phyloP scores from a whole-genome alignment of 345 rosid species.

The Eucalyptus globulus region DNA sequence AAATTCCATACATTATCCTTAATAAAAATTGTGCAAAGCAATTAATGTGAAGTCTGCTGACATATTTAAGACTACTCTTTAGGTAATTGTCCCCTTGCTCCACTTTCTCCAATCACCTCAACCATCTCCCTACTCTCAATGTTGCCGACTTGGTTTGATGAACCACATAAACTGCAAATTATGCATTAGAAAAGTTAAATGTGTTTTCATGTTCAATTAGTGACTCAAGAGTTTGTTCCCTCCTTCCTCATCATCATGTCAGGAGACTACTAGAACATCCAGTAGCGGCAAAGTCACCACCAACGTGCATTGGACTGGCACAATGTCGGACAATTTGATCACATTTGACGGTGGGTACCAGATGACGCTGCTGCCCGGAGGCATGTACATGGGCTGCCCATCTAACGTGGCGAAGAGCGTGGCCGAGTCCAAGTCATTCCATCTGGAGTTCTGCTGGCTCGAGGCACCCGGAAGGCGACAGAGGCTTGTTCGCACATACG shows the following conservation, averaged over 20 bases:
- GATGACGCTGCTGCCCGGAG: conserved; percentile 62
- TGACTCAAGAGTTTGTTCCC: not conserved
- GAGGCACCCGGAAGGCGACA: conserved; percentile 62
- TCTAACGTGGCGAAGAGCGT: conserved; percentile 52
- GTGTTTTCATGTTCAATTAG: not conserved
- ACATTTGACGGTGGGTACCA: conserved; percentile 70
- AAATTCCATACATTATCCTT: not conserved
- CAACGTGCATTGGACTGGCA: conserved; percentile 60
- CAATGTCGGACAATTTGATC: conserved; percentile 35
- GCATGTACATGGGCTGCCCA: conserved; percentile 89
- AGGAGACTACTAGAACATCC: conserved; percentile 46
- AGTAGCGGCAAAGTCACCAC: conserved; percentile 19
- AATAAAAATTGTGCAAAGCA: not conserved
- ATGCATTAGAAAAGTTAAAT: not conserved
- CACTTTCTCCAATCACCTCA: not conserved
- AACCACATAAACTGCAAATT: not conserved
- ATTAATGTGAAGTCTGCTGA: not conserved
- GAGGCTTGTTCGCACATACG: conserved; percentile 71
- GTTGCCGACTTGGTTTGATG: not conserved
- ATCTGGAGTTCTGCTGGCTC: conserved; percentile 83
- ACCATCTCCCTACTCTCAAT: not conserved
- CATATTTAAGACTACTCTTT: not conserved
- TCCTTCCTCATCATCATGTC: not conserved
- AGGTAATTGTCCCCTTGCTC: not conserved
- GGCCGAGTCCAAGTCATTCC: conserved; percentile 65